These are phyloP conservation scores for Hymenoscyphus repandus DNA, from an alignment of 2,329 filamentous ascomycete genomes.

Conservation along the genomic window DNA sequence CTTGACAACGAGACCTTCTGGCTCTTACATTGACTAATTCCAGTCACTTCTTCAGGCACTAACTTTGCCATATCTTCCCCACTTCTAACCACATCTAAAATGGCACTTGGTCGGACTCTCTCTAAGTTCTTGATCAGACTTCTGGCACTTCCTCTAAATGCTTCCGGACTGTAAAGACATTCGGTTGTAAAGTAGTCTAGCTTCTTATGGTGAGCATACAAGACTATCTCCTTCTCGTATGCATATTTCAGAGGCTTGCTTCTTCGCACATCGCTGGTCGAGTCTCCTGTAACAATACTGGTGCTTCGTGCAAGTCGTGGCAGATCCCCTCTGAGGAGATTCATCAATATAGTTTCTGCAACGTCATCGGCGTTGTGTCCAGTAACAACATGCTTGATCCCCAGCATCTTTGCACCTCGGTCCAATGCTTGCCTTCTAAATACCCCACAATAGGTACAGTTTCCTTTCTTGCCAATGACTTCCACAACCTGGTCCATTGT, in stretches of 20 bases:
- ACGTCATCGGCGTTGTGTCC: constrained; percentile 98
- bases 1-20: constrained; percentile 33
- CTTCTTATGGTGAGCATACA: constrained; percentile 95
- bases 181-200: constrained; percentile 98
- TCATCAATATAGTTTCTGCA: constrained; percentile 97
- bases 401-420: constrained; percentile 79
- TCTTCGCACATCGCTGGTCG: constrained; percentile 82
- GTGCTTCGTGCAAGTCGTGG: constrained; percentile 83
- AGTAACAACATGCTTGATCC: constrained; percentile 89
- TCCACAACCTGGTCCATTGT: constrained; percentile 99
- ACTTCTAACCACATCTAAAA: constrained; percentile 88
- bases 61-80: constrained; percentile 93
- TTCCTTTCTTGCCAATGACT: constrained; percentile 94
- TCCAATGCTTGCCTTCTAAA: constrained; percentile 93
- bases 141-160: constrained; percentile 87
- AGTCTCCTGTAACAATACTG: constrained; percentile 76
- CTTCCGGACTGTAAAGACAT: constrained; percentile 96
- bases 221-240: constrained; percentile 97
- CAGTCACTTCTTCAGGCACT: constrained; percentile 57
- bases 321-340: constrained; percentile 83
- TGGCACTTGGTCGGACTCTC: constrained; percentile 86
- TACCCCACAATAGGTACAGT: constrained; percentile 98
- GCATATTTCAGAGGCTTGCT: constrained; percentile 98
- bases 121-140: constrained; percentile 94
- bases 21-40: constrained; percentile 43